Conservation (phyloP, 1,284 basidiomycete species). For the Puccinia hordei region DNA sequence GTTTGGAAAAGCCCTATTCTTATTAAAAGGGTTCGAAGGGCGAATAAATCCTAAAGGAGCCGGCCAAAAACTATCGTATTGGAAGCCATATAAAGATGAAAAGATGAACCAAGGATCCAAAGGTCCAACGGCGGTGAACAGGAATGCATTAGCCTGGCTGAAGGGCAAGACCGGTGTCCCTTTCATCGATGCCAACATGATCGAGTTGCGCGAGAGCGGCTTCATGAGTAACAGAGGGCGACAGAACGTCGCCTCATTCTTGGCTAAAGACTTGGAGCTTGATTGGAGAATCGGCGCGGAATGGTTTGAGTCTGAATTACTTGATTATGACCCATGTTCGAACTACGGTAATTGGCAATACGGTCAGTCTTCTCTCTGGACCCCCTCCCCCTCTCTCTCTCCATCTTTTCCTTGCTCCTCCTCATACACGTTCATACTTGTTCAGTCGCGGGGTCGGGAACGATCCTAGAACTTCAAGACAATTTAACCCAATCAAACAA, state of each 20-base stretch:
- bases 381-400: neutral
- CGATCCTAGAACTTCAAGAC: slow-evolving; percentile 64
- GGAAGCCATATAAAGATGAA: slow-evolving; percentile 57
- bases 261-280: slow-evolving; percentile 63
- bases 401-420: neutral
- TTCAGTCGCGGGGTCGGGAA: slow-evolving; percentile 64
- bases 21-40: slow-evolving; percentile 62
- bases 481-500: slow-evolving; percentile 67
- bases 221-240: slow-evolving; percentile 66
- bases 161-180: slow-evolving; percentile 65
- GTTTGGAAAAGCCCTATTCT: slow-evolving; percentile 61
- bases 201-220: slow-evolving; percentile 63
- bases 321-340: slow-evolving; percentile 61
- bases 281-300: slow-evolving; percentile 67
- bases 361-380: slow-evolving; percentile 25
- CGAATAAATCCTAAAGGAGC: slow-evolving; percentile 61
- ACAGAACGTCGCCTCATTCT: slow-evolving; percentile 66
- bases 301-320: slow-evolving; percentile 63
- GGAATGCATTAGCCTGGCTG: slow-evolving; percentile 60
- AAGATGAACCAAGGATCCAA: slow-evolving; percentile 54
- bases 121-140: slow-evolving; percentile 49
- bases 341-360: slow-evolving; percentile 64
- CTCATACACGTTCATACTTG: neutral
- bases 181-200: slow-evolving; percentile 66
- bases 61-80: slow-evolving; percentile 57